Evolutionary conservation across 768 basidiomycete genomes (phyloP).

Genomic region (Symmetrospora coprosmae): DNA sequence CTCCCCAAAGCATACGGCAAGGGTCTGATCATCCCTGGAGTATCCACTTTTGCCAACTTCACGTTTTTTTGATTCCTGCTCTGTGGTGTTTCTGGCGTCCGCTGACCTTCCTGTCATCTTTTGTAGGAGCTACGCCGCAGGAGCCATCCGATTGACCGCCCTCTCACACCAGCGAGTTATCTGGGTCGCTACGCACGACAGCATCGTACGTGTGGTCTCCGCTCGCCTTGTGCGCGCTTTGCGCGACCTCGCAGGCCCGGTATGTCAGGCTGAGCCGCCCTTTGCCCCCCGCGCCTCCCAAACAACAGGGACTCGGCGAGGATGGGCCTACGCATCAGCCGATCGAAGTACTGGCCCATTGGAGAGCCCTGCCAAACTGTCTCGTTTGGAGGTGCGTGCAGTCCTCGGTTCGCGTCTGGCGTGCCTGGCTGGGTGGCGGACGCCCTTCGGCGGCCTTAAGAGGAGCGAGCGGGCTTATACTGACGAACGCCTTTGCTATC

Average conservation of each 20-base stretch:
- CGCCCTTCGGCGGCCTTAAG: too few relatives aligned
- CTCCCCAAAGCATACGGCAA: constrained; percentile 58
- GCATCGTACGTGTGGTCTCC: too few relatives aligned
- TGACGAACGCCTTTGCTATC: too few relatives aligned
- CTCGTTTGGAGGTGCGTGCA: constrained; percentile 58
- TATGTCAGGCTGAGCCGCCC: not conserved
- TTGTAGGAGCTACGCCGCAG: constrained; percentile 41
- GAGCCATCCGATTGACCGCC: constrained; percentile 80
- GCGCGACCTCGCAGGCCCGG: too few relatives aligned
- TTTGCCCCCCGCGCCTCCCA: too few relatives aligned
- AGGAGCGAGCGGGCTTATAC: too few relatives aligned
- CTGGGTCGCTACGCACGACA: constrained; percentile 93
- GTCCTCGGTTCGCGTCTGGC: too few relatives aligned
- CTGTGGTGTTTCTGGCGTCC: too few relatives aligned
- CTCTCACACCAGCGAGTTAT: constrained; percentile 79
- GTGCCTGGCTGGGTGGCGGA: too few relatives aligned
- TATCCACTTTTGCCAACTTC: constrained; percentile 64
- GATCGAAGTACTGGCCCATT: constrained; percentile 68
- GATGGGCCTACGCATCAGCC: constrained; percentile 96
- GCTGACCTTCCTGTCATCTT: not conserved
- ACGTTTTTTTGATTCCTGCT: too few relatives aligned
- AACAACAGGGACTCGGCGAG: constrained; percentile 52
- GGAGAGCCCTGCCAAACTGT: constrained; percentile 80
- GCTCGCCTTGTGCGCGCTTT: too few relatives aligned
- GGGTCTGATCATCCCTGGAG: constrained; percentile 59